phyloP scores from a whole-genome alignment of 202 grass and related monocot genomes.

The Panicum virgatum region DNA sequence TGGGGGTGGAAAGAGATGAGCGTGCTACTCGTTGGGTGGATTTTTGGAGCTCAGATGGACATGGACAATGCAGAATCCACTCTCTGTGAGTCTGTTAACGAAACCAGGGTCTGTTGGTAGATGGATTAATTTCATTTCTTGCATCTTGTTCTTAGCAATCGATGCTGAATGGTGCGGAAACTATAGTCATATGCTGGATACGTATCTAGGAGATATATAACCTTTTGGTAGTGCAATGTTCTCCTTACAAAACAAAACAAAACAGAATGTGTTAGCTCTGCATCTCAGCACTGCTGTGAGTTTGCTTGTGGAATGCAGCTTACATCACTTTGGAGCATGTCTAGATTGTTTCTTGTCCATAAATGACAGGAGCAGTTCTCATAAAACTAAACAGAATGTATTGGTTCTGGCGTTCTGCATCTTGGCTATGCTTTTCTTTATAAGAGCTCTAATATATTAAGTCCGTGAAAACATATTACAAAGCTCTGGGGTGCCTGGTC shows the following conservation, averaged over 20 bases:
- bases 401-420: no score
- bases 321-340: neutral
- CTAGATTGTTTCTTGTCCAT: neutral
- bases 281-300: neutral
- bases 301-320: neutral
- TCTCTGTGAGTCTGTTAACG: neutral
- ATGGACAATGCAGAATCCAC: neutral
- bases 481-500: no score
- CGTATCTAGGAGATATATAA: neutral
- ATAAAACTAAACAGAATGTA: no score
- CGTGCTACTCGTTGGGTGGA: neutral
- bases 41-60: neutral
- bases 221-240: neutral
- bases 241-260: neutral
- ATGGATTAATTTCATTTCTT: neutral
- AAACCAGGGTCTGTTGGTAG: neutral
- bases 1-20: no score
- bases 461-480: no score
- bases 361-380: neutral
- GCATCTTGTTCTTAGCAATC: neutral
- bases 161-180: neutral
- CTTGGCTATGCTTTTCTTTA: no score
- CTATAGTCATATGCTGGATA: neutral
- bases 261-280: neutral
- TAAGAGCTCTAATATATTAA: no score